A percentile compares a stretch with the other conserved stretches of the same genome.
Conservation (phyloP, 257 asterid genomes). For the Orobanche coerulescens region DNA sequence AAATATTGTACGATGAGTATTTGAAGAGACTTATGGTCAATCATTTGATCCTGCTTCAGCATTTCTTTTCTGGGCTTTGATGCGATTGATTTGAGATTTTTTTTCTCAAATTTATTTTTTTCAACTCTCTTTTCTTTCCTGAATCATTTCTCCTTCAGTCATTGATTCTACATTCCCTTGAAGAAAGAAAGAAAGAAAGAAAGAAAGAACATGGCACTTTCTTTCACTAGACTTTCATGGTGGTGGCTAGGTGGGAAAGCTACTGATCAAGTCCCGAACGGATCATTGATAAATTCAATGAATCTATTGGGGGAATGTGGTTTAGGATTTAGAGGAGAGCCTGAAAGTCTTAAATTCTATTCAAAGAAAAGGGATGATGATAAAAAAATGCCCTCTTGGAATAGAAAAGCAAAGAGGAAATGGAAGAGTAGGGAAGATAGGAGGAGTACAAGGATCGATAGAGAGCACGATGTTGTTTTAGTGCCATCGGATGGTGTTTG, state of each 20-base stretch:
- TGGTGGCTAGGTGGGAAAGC: slow-evolving; percentile 70
- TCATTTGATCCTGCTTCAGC: slow-evolving; percentile 6
- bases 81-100: slow-evolving; percentile 18
- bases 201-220: slow-evolving; percentile 34
- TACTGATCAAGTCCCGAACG: slow-evolving; percentile 58
- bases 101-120: neutral
- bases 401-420: slow-evolving; percentile 57
- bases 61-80: slow-evolving; percentile 13
- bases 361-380: slow-evolving; percentile 44
- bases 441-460: slow-evolving; percentile 56
- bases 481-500: slow-evolving; percentile 90
- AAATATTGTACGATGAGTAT: neutral
- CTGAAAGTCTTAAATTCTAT: slow-evolving; percentile 48
- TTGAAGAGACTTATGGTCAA: slow-evolving; percentile 15
- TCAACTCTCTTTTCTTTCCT: slow-evolving; percentile 7
- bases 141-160: slow-evolving; percentile 16
- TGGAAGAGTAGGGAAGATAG: slow-evolving; percentile 87
- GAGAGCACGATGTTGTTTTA: slow-evolving; percentile 70
- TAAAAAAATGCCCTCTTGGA: slow-evolving; percentile 34
- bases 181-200: neutral
- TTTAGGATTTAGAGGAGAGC: slow-evolving; percentile 61
- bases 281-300: slow-evolving; percentile 39
- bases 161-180: neutral
- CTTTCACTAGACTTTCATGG: slow-evolving; percentile 67
- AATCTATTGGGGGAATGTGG: slow-evolving; percentile 72